Percentiles rank a stretch among this genome's conserved stretches.
Conservation (phyloP, 2,329 filamentous ascomycete species). For the Alternaria triticimaculans region DNA sequence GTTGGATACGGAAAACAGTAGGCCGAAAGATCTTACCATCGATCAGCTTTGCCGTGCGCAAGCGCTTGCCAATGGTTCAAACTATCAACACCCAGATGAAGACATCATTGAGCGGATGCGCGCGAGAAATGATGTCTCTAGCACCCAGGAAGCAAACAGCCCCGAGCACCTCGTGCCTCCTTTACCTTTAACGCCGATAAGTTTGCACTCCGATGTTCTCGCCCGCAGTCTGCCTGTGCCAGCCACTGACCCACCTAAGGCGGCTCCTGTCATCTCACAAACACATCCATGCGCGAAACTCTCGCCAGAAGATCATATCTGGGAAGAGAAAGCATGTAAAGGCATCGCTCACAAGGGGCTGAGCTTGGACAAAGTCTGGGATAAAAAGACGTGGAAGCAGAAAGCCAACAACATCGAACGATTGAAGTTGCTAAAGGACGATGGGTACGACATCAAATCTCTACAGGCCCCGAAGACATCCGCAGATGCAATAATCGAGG, state of each 20-base stretch:
- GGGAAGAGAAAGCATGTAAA: background rate
- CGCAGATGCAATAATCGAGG: constrained; percentile 4
- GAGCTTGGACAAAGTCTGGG: constrained; percentile 9
- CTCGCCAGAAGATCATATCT: background rate
- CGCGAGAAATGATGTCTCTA: background rate
- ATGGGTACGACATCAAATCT: constrained; percentile 14
- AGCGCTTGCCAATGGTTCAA: constrained; percentile 2
- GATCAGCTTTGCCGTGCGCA: background rate
- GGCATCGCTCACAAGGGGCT: background rate
- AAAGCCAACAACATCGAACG: constrained; percentile 12
- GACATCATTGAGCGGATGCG: background rate
- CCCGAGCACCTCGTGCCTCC: background rate
- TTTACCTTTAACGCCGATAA: background rate
- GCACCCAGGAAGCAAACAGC: background rate
- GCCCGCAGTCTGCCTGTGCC: background rate
- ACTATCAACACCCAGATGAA: constrained; percentile 6
- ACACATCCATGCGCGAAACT: background rate
- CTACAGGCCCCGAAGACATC: background rate
- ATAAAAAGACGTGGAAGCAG: constrained; percentile 13
- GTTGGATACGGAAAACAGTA: background rate
- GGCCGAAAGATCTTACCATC: background rate
- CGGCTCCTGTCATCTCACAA: background rate
- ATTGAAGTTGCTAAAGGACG: constrained; percentile 16
- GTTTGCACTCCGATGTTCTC: background rate
- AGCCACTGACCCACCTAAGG: background rate